These are phyloP conservation scores for Hyphopichia khmerensis DNA, from an alignment of 1,139 yeast genomes.

Conservation along the genomic window DNA sequence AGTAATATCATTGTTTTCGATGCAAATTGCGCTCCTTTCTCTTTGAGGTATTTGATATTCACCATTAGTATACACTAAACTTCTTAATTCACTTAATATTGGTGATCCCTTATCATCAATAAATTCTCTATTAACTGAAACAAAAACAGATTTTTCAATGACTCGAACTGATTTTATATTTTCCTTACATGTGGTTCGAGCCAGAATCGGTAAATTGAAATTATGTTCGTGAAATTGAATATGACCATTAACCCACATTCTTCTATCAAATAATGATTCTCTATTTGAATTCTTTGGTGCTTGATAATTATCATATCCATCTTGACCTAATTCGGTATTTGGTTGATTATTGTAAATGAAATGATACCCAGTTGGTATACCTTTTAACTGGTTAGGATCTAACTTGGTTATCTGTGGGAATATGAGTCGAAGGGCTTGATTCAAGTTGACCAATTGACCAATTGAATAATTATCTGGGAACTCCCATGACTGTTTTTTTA, in stretches of 20 bases:
- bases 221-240: slow-evolving; percentile 40
- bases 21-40: slow-evolving; percentile 8
- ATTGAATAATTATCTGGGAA: slow-evolving; percentile 10
- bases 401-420: background rate
- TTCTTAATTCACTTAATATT: slow-evolving; percentile 27
- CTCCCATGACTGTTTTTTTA: slow-evolving; percentile 9
- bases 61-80: slow-evolving; percentile 37
- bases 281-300: slow-evolving; percentile 47
- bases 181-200: slow-evolving; percentile 45
- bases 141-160: slow-evolving; percentile 39
- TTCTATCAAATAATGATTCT: slow-evolving; percentile 42
- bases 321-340: slow-evolving; percentile 53
- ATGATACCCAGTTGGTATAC: slow-evolving; percentile 57
- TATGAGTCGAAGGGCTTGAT: background rate
- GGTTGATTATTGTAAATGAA: slow-evolving; percentile 57
- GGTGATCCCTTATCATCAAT: slow-evolving; percentile 4
- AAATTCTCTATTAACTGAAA: slow-evolving; percentile 43
- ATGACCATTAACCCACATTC: slow-evolving; percentile 84
- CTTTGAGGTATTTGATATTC: slow-evolving; percentile 12
- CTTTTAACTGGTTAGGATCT: background rate
- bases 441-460: slow-evolving; percentile 5
- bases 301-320: slow-evolving; percentile 84
- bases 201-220: slow-evolving; percentile 31
- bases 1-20: background rate
- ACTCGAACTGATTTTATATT: slow-evolving; percentile 32